These are phyloP conservation scores for Darksidea phi DNA, from an alignment of 495 filamentous ascomycete species.

Conservation along the genomic window DNA sequence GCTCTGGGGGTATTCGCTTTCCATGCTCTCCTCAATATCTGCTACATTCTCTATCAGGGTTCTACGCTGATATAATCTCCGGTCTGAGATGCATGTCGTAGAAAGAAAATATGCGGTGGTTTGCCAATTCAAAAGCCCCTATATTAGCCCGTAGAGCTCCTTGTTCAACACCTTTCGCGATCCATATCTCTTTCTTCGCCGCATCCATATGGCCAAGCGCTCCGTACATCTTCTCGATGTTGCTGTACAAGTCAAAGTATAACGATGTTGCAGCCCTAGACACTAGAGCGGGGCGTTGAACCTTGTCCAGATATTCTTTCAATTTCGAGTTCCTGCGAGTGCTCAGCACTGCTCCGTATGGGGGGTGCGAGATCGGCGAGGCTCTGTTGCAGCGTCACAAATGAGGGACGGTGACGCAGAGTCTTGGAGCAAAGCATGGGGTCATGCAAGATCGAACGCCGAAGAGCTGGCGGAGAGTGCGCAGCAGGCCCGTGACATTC, in stretches of 20 bases:
- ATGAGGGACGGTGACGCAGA: background rate
- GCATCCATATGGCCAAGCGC: background rate
- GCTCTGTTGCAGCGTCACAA: background rate
- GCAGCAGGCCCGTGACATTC: background rate
- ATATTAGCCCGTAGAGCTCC: background rate
- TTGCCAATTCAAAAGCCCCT: background rate
- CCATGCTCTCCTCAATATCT: too few species aligned
- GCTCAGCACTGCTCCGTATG: background rate
- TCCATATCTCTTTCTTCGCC: background rate
- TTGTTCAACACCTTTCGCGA: background rate
- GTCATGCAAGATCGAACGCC: background rate
- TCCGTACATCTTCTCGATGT: background rate
- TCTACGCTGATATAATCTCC: too few species aligned
- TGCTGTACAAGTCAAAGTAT: background rate
- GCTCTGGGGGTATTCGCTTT: too few species aligned
- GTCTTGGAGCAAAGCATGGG: background rate
- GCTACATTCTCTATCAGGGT: too few species aligned
- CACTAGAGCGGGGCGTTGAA: background rate
- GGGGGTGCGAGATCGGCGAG: background rate
- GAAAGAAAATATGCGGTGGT: background rate
- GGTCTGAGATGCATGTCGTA: background rate
- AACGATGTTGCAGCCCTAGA: background rate
- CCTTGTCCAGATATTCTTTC: background rate
- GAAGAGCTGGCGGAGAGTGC: background rate
- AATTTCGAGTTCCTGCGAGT: constrained; percentile 9